phyloP scores from a whole-genome alignment of 805 yeast species.

The Saccharomyces kudriavzevii region DNA sequence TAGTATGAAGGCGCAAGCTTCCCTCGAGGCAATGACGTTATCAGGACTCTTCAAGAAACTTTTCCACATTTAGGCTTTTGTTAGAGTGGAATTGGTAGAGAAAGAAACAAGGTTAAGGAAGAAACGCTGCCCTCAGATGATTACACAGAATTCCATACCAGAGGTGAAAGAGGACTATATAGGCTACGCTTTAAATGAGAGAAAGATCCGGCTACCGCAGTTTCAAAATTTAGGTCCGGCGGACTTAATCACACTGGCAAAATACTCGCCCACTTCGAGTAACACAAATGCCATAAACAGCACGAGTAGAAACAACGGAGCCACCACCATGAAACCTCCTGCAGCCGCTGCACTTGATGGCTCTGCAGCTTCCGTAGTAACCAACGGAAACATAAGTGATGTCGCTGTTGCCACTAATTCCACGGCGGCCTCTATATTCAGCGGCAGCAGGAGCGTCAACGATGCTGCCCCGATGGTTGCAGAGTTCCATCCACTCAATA shows the following conservation, averaged over 20 bases:
- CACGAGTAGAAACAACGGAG: not conserved
- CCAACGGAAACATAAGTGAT: constrained; percentile 3
- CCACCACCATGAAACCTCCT: not conserved
- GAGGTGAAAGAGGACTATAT: constrained; percentile 53
- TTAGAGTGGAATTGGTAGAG: not conserved
- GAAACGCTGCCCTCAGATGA: constrained; percentile 7
- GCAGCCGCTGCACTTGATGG: constrained; percentile 2
- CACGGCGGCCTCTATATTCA: constrained; percentile 5
- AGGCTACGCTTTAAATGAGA: constrained; percentile 54
- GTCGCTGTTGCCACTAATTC: constrained; percentile 5
- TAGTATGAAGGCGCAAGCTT: not conserved
- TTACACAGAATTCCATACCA: constrained; percentile 57
- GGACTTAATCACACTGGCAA: constrained; percentile 40
- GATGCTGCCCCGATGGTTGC: constrained; percentile 14
- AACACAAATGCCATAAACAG: not conserved
- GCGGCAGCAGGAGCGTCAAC: constrained; percentile 5
- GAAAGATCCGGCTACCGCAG: constrained; percentile 50
- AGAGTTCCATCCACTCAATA: constrained; percentile 26
- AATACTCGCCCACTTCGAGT: constrained; percentile 27
- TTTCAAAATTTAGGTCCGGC: constrained; percentile 69
- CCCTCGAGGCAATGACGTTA: not conserved
- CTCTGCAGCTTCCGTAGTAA: constrained; percentile 4
- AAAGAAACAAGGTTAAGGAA: not conserved
- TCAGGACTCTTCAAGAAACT: not conserved
- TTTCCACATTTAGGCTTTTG: not conserved